These are phyloP conservation scores for Zopfia rhizophila DNA, from an alignment of 2,329 filamentous ascomycete species.

Conservation along the genomic window DNA sequence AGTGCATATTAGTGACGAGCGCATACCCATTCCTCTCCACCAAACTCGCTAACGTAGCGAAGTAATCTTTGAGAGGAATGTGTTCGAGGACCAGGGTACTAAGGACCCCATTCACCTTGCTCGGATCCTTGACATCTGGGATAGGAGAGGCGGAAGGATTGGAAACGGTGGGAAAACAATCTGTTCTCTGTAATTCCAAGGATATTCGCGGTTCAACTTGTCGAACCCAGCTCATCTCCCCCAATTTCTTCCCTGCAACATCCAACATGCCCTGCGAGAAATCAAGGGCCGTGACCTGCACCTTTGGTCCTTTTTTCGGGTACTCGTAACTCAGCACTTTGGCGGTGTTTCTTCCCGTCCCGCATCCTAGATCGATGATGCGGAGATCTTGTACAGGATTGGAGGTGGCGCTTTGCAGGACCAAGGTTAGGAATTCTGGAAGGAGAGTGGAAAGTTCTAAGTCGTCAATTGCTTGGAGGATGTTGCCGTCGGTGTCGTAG, in stretches of 20 bases:
- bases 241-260: constrained; percentile 58
- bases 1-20: constrained; percentile 75
- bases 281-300: constrained; percentile 65
- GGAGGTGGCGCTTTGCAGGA: constrained; percentile 20
- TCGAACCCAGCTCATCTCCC: too few species aligned
- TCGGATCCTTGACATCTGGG: constrained; percentile 25
- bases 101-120: constrained; percentile 59
- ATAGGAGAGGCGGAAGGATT: constrained; percentile 31
- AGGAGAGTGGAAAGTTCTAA: constrained; percentile 64
- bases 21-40: constrained; percentile 59
- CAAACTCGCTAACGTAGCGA: constrained; percentile 59
- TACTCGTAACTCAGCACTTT: constrained; percentile 57
- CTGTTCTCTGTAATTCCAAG: constrained; percentile 34
- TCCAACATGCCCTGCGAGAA: constrained; percentile 68
- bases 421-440: constrained; percentile 56
- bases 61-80: constrained; percentile 63
- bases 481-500: constrained; percentile 74
- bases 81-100: constrained; percentile 74
- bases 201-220: too few species aligned
- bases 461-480: constrained; percentile 72
- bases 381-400: constrained; percentile 41
- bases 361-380: constrained; percentile 72
- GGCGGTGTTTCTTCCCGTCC: constrained; percentile 71
- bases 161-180: constrained; percentile 41
- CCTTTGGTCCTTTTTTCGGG: constrained; percentile 25